Conservation (phyloP, 2,329 filamentous ascomycete species). For the Lizonia empirigonia region DNA sequence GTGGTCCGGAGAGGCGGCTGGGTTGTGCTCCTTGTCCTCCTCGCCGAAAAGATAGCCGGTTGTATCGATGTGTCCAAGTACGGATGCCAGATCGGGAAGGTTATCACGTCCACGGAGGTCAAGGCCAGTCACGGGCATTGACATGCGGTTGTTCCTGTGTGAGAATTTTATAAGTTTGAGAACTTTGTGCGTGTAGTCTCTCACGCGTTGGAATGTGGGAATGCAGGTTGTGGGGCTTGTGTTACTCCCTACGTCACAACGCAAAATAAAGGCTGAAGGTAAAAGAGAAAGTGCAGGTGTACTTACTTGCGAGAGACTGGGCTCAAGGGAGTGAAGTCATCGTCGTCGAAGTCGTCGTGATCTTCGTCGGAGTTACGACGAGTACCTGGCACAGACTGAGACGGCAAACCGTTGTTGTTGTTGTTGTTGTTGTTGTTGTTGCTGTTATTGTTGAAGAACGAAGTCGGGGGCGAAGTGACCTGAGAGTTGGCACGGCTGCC, state of each 20-base stretch:
- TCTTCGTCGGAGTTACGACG: slow-evolving; percentile 87
- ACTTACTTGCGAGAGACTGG: slow-evolving; percentile 47
- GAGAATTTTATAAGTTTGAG: slow-evolving; percentile 21
- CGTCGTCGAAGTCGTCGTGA: slow-evolving; percentile 83
- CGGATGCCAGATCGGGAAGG: slow-evolving; percentile 52
- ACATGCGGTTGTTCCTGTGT: slow-evolving; percentile 81
- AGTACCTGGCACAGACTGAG: slow-evolving; percentile 84
- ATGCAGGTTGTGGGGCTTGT: slow-evolving; percentile 21
- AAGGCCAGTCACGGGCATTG: slow-evolving; percentile 82
- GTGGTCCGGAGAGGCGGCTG: slow-evolving; percentile 66
- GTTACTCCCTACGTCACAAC: slow-evolving; percentile 12
- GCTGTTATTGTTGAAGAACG: slow-evolving; percentile 60
- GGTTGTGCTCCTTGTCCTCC: slow-evolving; percentile 60
- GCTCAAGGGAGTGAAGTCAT: slow-evolving; percentile 55
- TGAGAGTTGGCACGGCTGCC: slow-evolving; percentile 78
- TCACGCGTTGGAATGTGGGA: slow-evolving; percentile 29
- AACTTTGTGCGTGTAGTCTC: slow-evolving; percentile 16
- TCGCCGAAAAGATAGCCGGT: slow-evolving; percentile 83
- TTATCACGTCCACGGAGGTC: slow-evolving; percentile 66
- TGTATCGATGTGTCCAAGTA: slow-evolving; percentile 82
- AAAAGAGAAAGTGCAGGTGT: slow-evolving; percentile 8
- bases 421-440: too few species aligned
- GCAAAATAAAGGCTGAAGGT: slow-evolving; percentile 1
- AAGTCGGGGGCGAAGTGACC: slow-evolving; percentile 73
- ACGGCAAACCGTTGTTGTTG: slow-evolving; percentile 71